These are phyloP conservation scores for Wickerhamiella pararugosa DNA, from an alignment of 1,139 yeast species.

Conservation along the genomic window DNA sequence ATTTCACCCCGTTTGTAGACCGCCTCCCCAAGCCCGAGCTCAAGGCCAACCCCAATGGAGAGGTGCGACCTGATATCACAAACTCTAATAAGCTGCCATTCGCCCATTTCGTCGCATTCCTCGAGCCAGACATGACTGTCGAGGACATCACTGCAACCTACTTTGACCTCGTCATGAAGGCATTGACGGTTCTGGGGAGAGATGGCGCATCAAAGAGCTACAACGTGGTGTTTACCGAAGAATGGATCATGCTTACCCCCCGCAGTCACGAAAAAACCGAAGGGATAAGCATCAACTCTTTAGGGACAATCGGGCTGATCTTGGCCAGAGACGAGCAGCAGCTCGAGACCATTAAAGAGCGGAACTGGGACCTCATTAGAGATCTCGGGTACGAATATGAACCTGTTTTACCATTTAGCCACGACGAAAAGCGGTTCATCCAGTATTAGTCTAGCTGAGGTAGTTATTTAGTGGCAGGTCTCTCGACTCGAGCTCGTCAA, in stretches of 20 bases:
- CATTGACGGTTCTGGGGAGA: not conserved
- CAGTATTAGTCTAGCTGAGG: constrained; percentile 1
- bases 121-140: constrained; percentile 29
- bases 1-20: constrained; percentile 49
- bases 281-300: constrained; percentile 54
- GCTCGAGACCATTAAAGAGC: constrained; percentile 18
- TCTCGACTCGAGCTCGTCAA: not conserved
- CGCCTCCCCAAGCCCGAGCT: constrained; percentile 31
- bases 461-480: constrained; percentile 2
- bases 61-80: constrained; percentile 31
- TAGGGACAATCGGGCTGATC: constrained; percentile 67
- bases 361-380: constrained; percentile 30
- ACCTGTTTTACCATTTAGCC: constrained; percentile 8
- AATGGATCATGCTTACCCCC: constrained; percentile 80
- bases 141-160: constrained; percentile 46
- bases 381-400: constrained; percentile 41
- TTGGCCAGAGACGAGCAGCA: constrained; percentile 56
- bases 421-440: not conserved
- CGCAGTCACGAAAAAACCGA: constrained; percentile 29
- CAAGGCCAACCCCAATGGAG: constrained; percentile 28
- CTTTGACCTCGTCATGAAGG: constrained; percentile 54
- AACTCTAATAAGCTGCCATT: constrained; percentile 45
- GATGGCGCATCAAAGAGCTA: constrained; percentile 35
- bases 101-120: constrained; percentile 64
- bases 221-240: constrained; percentile 65